phyloP scores from a whole-genome alignment of 805 yeast species.

The Candida nanaspora region DNA sequence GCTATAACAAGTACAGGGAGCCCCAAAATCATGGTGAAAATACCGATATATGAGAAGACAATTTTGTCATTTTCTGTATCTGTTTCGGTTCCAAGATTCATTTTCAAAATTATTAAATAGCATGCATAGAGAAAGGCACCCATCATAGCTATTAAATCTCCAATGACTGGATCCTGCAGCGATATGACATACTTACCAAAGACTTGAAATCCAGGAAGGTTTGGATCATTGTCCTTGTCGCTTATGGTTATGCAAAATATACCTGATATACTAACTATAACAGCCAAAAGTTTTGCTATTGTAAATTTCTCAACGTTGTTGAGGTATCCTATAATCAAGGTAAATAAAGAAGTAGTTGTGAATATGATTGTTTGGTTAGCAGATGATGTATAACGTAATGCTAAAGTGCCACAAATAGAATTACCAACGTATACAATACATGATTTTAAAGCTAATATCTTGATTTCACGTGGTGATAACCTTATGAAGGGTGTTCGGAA shows the following conservation, averaged over 20 bases:
- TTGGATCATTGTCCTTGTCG: constrained; percentile 4
- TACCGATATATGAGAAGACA: constrained; percentile 41
- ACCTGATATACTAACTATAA: constrained; percentile 37
- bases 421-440: constrained; percentile 35
- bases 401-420: constrained; percentile 33
- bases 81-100: constrained; percentile 37
- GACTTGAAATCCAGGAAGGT: neutral
- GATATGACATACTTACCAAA: constrained; percentile 11
- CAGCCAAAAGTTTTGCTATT: constrained; percentile 34
- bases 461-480: constrained; percentile 23
- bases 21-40: constrained; percentile 31
- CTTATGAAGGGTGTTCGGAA: constrained; percentile 15
- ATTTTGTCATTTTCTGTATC: constrained; percentile 37
- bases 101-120: constrained; percentile 35
- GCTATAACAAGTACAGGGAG: constrained; percentile 32
- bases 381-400: constrained; percentile 43
- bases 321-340: constrained; percentile 35
- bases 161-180: constrained; percentile 26
- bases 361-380: constrained; percentile 46
- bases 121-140: constrained; percentile 43
- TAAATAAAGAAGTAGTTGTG: constrained; percentile 44
- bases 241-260: constrained; percentile 37
- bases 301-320: constrained; percentile 36
- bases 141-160: constrained; percentile 36
- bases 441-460: constrained; percentile 30